Base-by-base conservation (phyloP, 192 early-diverging fungal species). In the Backusella tuberculispora region DNA sequence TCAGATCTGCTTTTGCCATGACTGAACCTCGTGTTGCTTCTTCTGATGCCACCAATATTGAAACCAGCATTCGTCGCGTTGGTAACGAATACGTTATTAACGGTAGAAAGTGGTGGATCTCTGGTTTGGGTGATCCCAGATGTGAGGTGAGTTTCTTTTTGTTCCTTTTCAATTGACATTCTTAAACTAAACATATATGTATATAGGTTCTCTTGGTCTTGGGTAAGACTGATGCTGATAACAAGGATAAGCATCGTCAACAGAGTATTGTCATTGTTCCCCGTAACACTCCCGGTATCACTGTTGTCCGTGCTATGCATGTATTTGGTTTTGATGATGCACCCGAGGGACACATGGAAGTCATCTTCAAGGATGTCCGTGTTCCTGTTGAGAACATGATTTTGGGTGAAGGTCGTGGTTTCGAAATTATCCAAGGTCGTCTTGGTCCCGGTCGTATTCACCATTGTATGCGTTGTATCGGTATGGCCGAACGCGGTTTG, bases 1-100 rank as follows among this genome's bases (percentile, higher is more conserved):
- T 99, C 78, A 90, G 98, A 21, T 98, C 96, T 26, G 96, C 97
- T 21, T 98, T 99, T 84, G 96, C 96, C 71, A 99, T 99, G 98
- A 98, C 96, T 21, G 98, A 99, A 82, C 94, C 94, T n/a, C 81
- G 71, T 7, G 96, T 99, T 41, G 96, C 98, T 0, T 96, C 95
- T 38, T 97, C 97, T 43, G 98, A 99, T 80, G 98, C 98, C 0
- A 98, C 96, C 76, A 99, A 99, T 85, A 99, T 99, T 71, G 88
- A 92, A 81, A 93, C 94, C 41, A 79, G 78, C 41, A 98, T 99
- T 71, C 76, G 83, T 71, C 87, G 88, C 21, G 86, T 86, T 17
- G 89, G 89, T 26, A 81, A 86, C 66, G 83, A 89, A 24, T 93
- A 90, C 66, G 81, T 90, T 4, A 85, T 95, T 70, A 95, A 91